Percentiles rank a stretch among this genome's conserved stretches.
Evolutionary conservation across 192 early-diverging fungal species (phyloP).

Genomic region (Umbelopsis vinacea): DNA sequence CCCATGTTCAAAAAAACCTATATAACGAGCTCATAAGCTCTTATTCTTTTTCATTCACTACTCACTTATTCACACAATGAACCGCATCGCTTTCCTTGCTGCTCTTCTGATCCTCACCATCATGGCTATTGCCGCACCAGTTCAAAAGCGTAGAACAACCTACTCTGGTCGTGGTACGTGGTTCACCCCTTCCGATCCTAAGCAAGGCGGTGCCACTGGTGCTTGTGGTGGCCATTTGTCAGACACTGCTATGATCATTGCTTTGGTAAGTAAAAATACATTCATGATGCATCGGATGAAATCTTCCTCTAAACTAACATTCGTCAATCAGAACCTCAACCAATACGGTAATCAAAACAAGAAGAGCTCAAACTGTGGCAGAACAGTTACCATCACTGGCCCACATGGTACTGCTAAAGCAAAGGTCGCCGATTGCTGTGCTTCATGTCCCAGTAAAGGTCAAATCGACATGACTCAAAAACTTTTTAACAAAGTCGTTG

Average conservation of each 20-base stretch:
- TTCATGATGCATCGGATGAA: neutral
- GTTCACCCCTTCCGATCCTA: constrained; percentile 33
- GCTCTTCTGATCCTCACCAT: neutral
- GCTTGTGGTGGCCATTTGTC: constrained; percentile 21
- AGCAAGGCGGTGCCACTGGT: constrained; percentile 19
- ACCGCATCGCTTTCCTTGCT: neutral
- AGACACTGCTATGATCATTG: constrained; percentile 35
- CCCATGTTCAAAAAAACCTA: neutral
- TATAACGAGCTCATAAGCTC: neutral
- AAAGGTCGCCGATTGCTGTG: constrained; percentile 58
- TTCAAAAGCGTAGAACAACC: neutral
- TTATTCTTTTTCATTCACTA: neutral
- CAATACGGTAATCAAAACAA: constrained; percentile 37
- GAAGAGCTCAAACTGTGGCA: constrained; percentile 37
- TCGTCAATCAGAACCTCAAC: neutral
- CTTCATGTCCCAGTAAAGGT: constrained; percentile 47
- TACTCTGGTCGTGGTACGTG: constrained; percentile 42
- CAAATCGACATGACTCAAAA: constrained; percentile 57
- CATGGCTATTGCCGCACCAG: constrained; percentile 1
- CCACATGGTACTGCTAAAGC: constrained; percentile 53
- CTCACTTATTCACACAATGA: neutral
- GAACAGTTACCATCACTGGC: constrained; percentile 33
- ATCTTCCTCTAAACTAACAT: neutral
- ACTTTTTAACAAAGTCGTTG: constrained; percentile 58
- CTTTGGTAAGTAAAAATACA: constrained; percentile 25